phyloP scores from a whole-genome alignment of 2,329 filamentous ascomycete species.

The Cordyceps cicadae region DNA sequence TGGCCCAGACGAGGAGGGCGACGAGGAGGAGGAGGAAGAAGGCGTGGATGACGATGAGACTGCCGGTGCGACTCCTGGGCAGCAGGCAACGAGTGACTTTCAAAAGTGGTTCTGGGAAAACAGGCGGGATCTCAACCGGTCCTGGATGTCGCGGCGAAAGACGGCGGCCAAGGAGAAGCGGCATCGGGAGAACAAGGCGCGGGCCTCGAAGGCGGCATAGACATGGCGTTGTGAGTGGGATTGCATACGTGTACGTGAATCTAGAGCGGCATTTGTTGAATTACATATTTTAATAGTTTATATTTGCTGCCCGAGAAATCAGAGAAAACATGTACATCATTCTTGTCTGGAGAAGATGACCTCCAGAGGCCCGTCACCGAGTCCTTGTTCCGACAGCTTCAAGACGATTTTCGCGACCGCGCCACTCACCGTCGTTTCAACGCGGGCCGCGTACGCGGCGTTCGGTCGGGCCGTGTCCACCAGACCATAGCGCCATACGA shows the following conservation, averaged over 20 bases:
- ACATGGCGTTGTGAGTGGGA: slow-evolving; percentile 8
- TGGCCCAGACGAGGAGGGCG: slow-evolving; percentile 19
- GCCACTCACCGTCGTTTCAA: not conserved
- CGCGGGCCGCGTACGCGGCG: not conserved
- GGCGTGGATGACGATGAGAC: not conserved
- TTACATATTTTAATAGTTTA: not conserved
- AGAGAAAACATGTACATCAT: not conserved
- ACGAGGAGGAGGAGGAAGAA: slow-evolving; percentile 4
- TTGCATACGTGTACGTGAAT: slow-evolving; percentile 1
- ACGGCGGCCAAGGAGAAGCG: slow-evolving; percentile 57
- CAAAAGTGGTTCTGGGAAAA: slow-evolving; percentile 63
- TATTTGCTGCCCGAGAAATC: not conserved
- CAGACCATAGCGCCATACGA: slow-evolving; percentile 15
- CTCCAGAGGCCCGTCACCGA: not conserved
- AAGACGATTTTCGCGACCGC: not conserved
- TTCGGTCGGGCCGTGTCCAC: not conserved
- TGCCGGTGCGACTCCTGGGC: slow-evolving; percentile 12
- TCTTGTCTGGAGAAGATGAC: not conserved
- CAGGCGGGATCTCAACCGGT: slow-evolving; percentile 53
- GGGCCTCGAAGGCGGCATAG: slow-evolving; percentile 34
- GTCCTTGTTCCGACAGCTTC: not conserved
- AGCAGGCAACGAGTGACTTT: slow-evolving; percentile 41
- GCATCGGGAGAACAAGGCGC: slow-evolving; percentile 55
- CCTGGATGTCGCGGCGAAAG: slow-evolving; percentile 59
- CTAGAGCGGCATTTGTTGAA: not conserved